These are phyloP conservation scores for Hansenula anomala DNA, from an alignment of 1,139 yeast genomes.

Conservation along the genomic window DNA sequence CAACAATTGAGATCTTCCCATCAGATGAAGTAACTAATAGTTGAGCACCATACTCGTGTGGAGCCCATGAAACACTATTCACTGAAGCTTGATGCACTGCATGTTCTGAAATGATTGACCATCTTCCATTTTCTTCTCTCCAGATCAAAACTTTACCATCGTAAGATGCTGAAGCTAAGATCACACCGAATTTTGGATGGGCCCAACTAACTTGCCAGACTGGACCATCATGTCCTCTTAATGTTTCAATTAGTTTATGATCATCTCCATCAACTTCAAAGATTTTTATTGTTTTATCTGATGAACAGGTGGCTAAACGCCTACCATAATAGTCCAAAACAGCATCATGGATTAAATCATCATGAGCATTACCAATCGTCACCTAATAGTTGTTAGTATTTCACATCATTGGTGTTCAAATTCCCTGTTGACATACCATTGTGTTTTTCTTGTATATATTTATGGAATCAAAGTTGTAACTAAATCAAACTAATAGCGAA, in stretches of 20 bases:
- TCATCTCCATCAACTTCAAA: conserved; percentile 87
- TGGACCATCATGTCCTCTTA: conserved; percentile 92
- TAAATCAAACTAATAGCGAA: too few species aligned
- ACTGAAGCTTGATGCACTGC: conserved; percentile 90
- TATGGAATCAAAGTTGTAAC: too few species aligned
- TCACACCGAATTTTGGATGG: conserved; percentile 95
- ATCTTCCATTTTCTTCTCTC: conserved; percentile 88
- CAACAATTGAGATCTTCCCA: conserved; percentile 86
- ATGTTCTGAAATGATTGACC: conserved; percentile 89
- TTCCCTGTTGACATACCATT: background rate
- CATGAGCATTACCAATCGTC: conserved; percentile 75
- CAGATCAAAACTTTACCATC: conserved; percentile 94
- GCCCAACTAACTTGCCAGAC: conserved; percentile 99
- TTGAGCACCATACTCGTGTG: conserved; percentile 93
- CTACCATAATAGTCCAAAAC: conserved; percentile 95
- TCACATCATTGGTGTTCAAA: too few species aligned
- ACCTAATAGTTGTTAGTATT: conserved; percentile 35
- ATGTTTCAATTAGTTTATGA: conserved; percentile 74
- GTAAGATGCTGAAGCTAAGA: conserved; percentile 90
- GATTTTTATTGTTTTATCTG: conserved; percentile 90
- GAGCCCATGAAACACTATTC: conserved; percentile 95
- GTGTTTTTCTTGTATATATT: too few species aligned
- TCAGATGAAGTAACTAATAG: conserved; percentile 90
- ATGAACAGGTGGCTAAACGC: conserved; percentile 90
- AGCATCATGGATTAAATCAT: conserved; percentile 94